Evolutionary conservation across 371 early-diverging fungal genomes (phyloP).

Genomic region (Dentiscutata heterogama): DNA sequence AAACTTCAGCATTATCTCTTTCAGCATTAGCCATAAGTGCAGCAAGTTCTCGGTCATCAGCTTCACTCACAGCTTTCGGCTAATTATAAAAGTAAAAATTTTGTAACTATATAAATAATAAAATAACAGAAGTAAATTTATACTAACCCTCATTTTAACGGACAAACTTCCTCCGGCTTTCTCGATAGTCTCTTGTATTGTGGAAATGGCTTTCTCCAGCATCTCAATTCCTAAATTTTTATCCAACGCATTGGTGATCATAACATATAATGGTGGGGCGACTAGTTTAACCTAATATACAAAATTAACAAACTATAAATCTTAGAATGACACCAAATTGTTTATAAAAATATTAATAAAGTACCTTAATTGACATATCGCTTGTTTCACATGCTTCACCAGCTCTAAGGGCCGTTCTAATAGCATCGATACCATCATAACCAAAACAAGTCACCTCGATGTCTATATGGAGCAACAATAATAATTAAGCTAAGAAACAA

Average conservation of each 20-base stretch:
- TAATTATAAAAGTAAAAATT: constrained; percentile 39
- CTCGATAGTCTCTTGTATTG: constrained; percentile 85
- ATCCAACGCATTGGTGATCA: constrained; percentile 90
- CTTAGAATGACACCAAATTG: not conserved
- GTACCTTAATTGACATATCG: constrained; percentile 85
- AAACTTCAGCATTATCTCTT: constrained; percentile 94
- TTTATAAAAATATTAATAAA: constrained; percentile 1
- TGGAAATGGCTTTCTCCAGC: constrained; percentile 89
- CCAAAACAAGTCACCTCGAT: constrained; percentile 97
- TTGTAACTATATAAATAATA: constrained; percentile 19
- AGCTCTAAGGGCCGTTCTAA: constrained; percentile 92
- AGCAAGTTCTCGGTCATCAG: constrained; percentile 95
- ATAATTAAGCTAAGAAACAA: not conserved
- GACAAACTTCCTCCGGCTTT: constrained; percentile 79
- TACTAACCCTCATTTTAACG: constrained; percentile 86
- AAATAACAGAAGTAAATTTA: not conserved
- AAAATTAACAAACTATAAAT: not conserved
- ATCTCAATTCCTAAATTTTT: constrained; percentile 87
- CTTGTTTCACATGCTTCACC: constrained; percentile 91
- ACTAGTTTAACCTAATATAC: constrained; percentile 70
- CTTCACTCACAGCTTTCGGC: constrained; percentile 90
- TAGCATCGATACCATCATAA: constrained; percentile 97
- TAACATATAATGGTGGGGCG: constrained; percentile 96
- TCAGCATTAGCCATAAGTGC: constrained; percentile 93
- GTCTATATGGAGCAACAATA: constrained; percentile 64